Evolutionary conservation across 768 basidiomycete genomes (phyloP).

Genomic region (Tricholoma matsutake): DNA sequence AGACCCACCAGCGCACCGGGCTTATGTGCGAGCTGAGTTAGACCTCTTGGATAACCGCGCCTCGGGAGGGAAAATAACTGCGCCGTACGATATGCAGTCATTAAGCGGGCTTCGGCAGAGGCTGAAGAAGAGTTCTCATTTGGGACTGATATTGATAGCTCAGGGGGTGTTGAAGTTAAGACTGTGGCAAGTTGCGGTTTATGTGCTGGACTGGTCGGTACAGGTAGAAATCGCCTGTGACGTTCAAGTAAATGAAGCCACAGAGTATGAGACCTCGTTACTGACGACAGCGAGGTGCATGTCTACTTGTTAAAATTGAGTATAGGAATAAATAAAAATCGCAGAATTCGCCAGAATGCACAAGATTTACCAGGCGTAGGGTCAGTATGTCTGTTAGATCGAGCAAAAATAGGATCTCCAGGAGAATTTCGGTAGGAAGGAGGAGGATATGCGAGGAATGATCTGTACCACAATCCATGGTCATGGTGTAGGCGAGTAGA

Average conservation of each 20-base stretch:
- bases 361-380: background rate
- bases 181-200: background rate
- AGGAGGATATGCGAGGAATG: background rate
- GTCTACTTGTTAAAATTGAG: background rate
- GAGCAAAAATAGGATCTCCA: slow-evolving; percentile 6
- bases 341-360: background rate
- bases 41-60: background rate
- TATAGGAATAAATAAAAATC: background rate
- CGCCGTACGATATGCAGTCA: slow-evolving; percentile 7
- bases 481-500: background rate
- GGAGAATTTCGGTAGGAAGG: slow-evolving; percentile 11
- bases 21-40: background rate
- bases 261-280: background rate
- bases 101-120: slow-evolving; percentile 6
- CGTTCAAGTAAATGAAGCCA: background rate
- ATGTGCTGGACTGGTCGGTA: background rate
- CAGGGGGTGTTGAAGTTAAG: background rate
- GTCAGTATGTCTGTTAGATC: slow-evolving; percentile 4
- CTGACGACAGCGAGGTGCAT: background rate
- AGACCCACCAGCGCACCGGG: slow-evolving; percentile 29
- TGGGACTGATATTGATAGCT: background rate
- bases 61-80: slow-evolving; percentile 9
- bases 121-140: background rate
- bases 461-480: background rate
- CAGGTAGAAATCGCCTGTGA: background rate